Evolutionary conservation across 2,329 filamentous ascomycete genomes (phyloP).

Genomic region (Fusarium praegraminearum): DNA sequence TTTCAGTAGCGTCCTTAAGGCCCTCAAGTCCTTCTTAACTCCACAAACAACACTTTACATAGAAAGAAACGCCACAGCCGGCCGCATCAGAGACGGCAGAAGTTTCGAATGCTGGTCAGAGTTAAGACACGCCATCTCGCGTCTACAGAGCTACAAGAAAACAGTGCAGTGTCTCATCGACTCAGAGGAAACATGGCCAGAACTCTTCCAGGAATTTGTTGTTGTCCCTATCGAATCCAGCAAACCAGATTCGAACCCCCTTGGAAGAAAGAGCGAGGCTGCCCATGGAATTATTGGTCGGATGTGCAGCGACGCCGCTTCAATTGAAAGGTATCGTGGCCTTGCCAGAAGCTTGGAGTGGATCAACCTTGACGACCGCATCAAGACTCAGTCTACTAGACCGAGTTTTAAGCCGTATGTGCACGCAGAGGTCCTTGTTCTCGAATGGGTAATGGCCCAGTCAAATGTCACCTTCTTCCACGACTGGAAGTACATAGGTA

Average conservation of each 20-base stretch:
- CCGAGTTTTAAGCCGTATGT: constrained; percentile 47
- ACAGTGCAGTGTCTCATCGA: constrained; percentile 35
- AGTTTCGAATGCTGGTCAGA: constrained; percentile 47
- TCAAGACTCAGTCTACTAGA: constrained; percentile 32
- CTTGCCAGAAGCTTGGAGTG: constrained; percentile 41
- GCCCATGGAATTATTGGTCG: constrained; percentile 42
- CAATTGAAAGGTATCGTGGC: constrained; percentile 8
- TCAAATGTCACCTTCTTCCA: constrained; percentile 48
- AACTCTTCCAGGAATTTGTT: constrained; percentile 49
- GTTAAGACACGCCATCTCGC: constrained; percentile 47
- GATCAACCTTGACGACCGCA: constrained; percentile 43
- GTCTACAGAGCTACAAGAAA: constrained; percentile 43
- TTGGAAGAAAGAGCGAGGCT: constrained; percentile 31
- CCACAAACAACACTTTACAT: constrained; percentile 1
- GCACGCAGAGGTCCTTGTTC: constrained; percentile 53
- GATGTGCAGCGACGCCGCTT: constrained; percentile 25
- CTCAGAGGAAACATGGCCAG: constrained; percentile 43
- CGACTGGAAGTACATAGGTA: constrained; percentile 54
- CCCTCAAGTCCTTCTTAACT: constrained; percentile 20
- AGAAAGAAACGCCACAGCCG: constrained; percentile 15
- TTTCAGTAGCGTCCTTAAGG: background rate
- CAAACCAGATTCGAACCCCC: constrained; percentile 20
- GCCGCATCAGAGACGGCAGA: constrained; percentile 30
- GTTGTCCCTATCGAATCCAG: constrained; percentile 49
- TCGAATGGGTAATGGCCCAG: constrained; percentile 42